Conservation (phyloP, 2,329 filamentous ascomycete species). For the Microcyclospora tardicrescens region DNA sequence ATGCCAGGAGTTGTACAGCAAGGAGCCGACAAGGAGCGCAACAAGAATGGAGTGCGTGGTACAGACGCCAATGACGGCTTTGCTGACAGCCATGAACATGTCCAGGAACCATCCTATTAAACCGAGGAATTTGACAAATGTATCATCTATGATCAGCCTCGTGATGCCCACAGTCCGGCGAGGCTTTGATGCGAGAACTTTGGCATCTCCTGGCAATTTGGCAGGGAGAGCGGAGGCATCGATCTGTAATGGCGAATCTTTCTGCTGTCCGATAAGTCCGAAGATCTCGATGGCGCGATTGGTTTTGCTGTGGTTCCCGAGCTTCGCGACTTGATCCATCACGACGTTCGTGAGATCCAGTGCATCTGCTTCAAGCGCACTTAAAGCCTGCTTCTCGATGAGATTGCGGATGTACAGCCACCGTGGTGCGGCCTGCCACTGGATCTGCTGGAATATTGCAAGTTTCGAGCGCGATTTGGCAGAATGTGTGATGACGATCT, state of each 20-base stretch:
- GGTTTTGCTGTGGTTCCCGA: conserved; percentile 61
- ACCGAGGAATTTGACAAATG: conserved; percentile 13
- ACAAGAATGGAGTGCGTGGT: conserved; percentile 62
- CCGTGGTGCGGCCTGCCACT: conserved; percentile 53
- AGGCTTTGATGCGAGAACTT: conserved; percentile 3
- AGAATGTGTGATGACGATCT: conserved; percentile 86
- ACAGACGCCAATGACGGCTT: conserved; percentile 16
- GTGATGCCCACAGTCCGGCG: conserved; percentile 11
- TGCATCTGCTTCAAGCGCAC: conserved; percentile 60
- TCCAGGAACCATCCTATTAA: conserved; percentile 25
- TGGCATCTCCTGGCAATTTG: conserved; percentile 5
- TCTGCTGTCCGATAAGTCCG: conserved; percentile 58
- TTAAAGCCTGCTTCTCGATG: conserved; percentile 54
- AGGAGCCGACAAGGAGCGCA: conserved; percentile 52
- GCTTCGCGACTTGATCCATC: conserved; percentile 61
- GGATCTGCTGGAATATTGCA: conserved; percentile 74
- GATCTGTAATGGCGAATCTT: conserved; percentile 35
- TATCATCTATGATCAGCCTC: conserved; percentile 19
- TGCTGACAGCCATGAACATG: conserved; percentile 27
- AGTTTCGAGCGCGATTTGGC: conserved; percentile 88
- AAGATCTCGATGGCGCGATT: conserved; percentile 70
- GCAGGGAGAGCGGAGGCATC: conserved; percentile 9
- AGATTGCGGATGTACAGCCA: conserved; percentile 34
- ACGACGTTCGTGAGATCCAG: conserved; percentile 63
- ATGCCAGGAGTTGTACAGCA: conserved; percentile 60